phyloP scores from a whole-genome alignment of 331 rosid genomes.

The Phaseolus coccineus region DNA sequence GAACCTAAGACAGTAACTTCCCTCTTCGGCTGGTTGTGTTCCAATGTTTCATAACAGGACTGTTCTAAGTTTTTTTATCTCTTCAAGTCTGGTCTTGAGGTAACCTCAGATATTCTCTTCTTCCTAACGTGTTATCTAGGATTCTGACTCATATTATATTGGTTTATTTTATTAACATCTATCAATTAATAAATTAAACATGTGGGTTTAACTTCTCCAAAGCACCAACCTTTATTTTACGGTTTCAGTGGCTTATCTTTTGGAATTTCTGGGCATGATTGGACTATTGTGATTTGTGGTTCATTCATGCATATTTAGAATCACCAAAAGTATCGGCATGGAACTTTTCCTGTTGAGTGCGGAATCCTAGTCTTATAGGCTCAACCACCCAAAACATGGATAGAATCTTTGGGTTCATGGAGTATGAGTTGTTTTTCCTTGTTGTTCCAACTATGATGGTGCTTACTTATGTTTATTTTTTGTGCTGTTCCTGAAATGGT shows the following conservation, averaged over 20 bases:
- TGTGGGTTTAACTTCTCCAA: conserved; percentile 40
- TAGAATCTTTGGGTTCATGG: conserved; percentile 35
- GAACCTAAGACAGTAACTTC: conserved; percentile 40
- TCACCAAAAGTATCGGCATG: conserved; percentile 6
- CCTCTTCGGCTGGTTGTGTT: conserved; percentile 7
- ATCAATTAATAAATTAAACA: conserved; percentile 38
- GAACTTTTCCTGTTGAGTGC: conserved; percentile 14
- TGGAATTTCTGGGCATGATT: conserved; percentile 41
- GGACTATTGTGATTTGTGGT: conserved; percentile 16
- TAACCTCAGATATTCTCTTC: conserved; percentile 36
- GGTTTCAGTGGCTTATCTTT: conserved; percentile 37
- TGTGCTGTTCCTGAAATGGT: conserved; percentile 35
- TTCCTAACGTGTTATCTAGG: conserved; percentile 18
- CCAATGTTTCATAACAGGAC: conserved; percentile 6
- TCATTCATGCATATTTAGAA: conserved; percentile 12
- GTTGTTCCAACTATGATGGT: neutral
- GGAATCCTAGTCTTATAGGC: conserved; percentile 45
- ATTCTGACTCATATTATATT: conserved; percentile 19
- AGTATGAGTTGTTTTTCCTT: conserved; percentile 23
- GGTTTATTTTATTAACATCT: neutral
- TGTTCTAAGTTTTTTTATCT: conserved; percentile 17
- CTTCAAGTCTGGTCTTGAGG: conserved; percentile 27
- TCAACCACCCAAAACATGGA: neutral
- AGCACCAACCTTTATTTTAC: conserved; percentile 34
- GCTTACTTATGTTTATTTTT: conserved; percentile 26